Conservation (phyloP, 164 flowering plant species). For the Aristolochia californica region DNA sequence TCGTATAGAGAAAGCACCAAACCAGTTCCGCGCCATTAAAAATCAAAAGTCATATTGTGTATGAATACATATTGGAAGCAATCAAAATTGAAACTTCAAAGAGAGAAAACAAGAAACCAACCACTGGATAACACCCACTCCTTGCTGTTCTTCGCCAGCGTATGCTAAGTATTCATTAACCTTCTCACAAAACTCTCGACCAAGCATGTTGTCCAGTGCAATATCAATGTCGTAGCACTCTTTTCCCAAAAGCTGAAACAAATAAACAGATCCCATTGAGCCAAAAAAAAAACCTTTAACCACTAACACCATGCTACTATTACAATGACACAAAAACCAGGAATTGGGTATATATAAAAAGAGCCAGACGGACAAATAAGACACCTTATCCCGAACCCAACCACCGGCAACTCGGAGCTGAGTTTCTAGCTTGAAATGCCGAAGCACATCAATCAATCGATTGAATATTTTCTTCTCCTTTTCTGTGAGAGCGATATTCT, state of each 20-base stretch:
- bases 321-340: too few relatives aligned
- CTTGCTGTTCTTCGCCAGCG: conserved; percentile 52
- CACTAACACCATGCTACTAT: background rate
- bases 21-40: too few relatives aligned
- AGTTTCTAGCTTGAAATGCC: conserved; percentile 55
- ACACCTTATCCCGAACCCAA: conserved; percentile 98
- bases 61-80: background rate
- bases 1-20: too few relatives aligned
- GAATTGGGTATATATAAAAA: too few relatives aligned
- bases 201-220: conserved; percentile 86
- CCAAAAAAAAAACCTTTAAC: background rate
- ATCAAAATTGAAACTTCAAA: background rate
- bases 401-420: conserved; percentile 98
- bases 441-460: conserved; percentile 46
- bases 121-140: conserved; percentile 65
- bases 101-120: conserved; percentile 3
- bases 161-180: conserved; percentile 51
- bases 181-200: conserved; percentile 79
- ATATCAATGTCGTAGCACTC: conserved; percentile 89
- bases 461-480: conserved; percentile 64
- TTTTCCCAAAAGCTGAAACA: conserved; percentile 72
- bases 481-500: conserved; percentile 50
- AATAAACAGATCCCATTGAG: background rate
- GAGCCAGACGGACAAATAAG: background rate
- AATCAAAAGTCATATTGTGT: too few relatives aligned